Evolutionary conservation across 208 protist genomes (phyloP).

Genomic region (Herpetomonas tarakana): DNA sequence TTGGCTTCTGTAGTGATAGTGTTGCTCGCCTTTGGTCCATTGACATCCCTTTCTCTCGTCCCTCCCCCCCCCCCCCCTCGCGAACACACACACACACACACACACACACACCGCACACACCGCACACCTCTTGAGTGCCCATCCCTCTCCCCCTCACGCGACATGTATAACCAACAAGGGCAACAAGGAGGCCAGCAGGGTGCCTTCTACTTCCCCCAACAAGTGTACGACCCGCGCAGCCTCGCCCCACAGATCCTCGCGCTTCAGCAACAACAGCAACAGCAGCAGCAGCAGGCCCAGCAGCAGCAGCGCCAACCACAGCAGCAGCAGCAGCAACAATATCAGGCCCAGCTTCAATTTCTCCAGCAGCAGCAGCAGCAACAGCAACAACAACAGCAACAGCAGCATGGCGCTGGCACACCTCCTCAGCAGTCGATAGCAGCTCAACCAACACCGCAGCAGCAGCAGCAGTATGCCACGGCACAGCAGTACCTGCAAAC

Average conservation of each 20-base stretch:
- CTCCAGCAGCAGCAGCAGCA: conserved; percentile 2
- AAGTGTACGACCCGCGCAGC: neutral
- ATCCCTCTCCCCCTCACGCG: too few species aligned
- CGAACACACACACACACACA: conserved; percentile 5
- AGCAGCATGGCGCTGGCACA: conserved; percentile 1
- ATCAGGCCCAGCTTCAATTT: neutral
- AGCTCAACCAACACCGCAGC: conserved; percentile 1
- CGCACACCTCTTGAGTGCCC: neutral
- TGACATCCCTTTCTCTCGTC: too few species aligned
- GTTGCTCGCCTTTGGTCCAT: too few species aligned
- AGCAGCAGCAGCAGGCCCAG: neutral
- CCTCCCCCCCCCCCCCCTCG: too few species aligned
- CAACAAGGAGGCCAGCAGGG: neutral
- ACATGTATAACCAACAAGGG: neutral
- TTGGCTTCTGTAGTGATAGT: too few species aligned
- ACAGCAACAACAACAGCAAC: conserved; percentile 6
- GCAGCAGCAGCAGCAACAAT: neutral
- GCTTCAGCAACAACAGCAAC: conserved; percentile 1
- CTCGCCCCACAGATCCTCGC: neutral
- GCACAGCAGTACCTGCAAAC: neutral
- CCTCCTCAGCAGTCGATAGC: neutral
- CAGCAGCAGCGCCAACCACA: neutral
- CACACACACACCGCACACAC: conserved; percentile 6
- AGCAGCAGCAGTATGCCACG: conserved; percentile 1
- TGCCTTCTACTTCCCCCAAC: too few species aligned